Percentiles rank a stretch among this genome's conserved stretches.
Conservation (phyloP, 2,329 filamentous ascomycete species). For the Trichoderma atroviride region DNA sequence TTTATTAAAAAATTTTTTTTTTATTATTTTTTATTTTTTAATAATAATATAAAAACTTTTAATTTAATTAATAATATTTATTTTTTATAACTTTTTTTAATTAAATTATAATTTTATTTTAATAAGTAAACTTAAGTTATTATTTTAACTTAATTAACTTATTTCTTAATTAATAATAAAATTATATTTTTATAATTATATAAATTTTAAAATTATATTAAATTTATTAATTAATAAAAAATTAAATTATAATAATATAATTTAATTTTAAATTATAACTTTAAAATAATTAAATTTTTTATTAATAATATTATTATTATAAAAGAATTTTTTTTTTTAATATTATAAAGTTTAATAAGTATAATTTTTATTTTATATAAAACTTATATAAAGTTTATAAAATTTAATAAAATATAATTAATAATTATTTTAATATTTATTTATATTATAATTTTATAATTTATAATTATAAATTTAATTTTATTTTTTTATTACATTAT, state of each 20-base stretch:
- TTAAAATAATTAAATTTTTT: neutral
- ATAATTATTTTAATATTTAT: too few species aligned
- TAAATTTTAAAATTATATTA: neutral
- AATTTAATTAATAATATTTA: neutral
- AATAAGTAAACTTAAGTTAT: too few species aligned
- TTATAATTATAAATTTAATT: too few species aligned
- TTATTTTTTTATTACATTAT: too few species aligned
- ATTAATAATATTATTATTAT: neutral
- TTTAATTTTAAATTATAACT: neutral
- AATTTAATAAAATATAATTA: too few species aligned
- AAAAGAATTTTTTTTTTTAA: neutral
- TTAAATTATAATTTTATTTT: too few species aligned
- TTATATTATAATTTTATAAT: too few species aligned
- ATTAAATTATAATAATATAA: neutral
- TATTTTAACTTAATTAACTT: neutral
- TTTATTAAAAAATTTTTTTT: neutral
- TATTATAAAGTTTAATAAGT: too few species aligned
- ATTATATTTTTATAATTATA: neutral
- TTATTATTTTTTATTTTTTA: neutral
- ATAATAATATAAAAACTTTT: neutral
- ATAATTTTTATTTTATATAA: too few species aligned
- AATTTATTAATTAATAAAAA: neutral
- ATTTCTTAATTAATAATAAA: neutral
- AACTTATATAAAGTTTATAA: too few species aligned
- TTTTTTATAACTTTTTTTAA: too few species aligned